A percentile compares a stretch with the other conserved stretches of the same genome.
phyloP scores from a whole-genome alignment of 305 asterid genomes.

The Andrographis paniculata region DNA sequence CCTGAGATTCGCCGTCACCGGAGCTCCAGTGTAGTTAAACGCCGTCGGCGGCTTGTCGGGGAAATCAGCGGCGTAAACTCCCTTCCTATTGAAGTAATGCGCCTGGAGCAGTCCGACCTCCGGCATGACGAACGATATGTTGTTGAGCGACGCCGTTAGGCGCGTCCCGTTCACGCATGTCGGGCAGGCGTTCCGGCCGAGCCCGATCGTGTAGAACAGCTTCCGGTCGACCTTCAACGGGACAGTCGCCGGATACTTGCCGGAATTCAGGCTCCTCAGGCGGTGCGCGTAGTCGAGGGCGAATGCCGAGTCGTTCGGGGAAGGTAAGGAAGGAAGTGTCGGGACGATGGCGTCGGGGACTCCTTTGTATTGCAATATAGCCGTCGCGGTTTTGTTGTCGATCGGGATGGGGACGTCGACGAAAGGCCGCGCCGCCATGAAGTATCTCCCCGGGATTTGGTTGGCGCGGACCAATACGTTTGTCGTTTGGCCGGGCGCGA shows the following conservation, averaged over 20 bases:
- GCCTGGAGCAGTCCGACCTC: slow-evolving; percentile 27
- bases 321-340: slow-evolving; percentile 21
- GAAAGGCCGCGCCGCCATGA: slow-evolving; percentile 28
- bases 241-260: slow-evolving; percentile 23
- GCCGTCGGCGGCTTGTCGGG: slow-evolving; percentile 26
- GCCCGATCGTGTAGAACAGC: slow-evolving; percentile 25
- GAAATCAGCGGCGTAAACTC: slow-evolving; percentile 21
- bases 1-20: slow-evolving; percentile 23
- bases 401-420: slow-evolving; percentile 24
- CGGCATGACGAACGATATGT: slow-evolving; percentile 32
- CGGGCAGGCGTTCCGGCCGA: slow-evolving; percentile 25
- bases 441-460: slow-evolving; percentile 23
- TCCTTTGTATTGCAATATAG: slow-evolving; percentile 29
- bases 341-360: slow-evolving; percentile 23
- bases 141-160: slow-evolving; percentile 27
- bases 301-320: slow-evolving; percentile 20
- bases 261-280: slow-evolving; percentile 26
- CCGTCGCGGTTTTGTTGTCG: slow-evolving; percentile 32
- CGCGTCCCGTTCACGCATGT: slow-evolving; percentile 25
- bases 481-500: slow-evolving; percentile 31
- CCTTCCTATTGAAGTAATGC: slow-evolving; percentile 20
- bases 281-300: slow-evolving; percentile 15
- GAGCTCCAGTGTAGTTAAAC: slow-evolving; percentile 27
- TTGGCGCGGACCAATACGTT: slow-evolving; percentile 24
- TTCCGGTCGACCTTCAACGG: slow-evolving; percentile 20